Evolutionary conservation across 2,329 filamentous ascomycete genomes (phyloP).

Genomic region (Hypoxylon sp.): DNA sequence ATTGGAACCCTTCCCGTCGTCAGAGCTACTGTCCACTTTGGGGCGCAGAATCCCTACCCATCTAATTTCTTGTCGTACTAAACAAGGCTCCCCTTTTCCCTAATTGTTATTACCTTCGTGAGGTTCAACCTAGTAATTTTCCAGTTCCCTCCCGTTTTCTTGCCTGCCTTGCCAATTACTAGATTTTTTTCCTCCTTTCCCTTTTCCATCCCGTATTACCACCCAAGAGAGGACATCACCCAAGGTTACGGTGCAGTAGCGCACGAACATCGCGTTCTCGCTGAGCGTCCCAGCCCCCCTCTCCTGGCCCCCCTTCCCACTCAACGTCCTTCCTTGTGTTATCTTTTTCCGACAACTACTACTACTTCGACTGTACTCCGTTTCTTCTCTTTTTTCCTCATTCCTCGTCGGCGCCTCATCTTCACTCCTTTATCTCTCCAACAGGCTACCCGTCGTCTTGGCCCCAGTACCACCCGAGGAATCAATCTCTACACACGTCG

Average conservation of each 20-base stretch:
- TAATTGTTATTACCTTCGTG: slow-evolving; percentile 52
- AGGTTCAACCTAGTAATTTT: slow-evolving; percentile 48
- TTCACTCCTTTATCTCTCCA: slow-evolving; percentile 34
- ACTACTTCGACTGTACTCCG: slow-evolving; percentile 39
- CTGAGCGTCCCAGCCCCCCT: slow-evolving; percentile 46
- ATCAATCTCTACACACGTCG: slow-evolving; percentile 43
- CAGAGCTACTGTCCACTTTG: slow-evolving; percentile 48
- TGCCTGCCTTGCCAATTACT: slow-evolving; percentile 43
- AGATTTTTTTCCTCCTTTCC: slow-evolving; percentile 35
- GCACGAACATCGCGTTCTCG: slow-evolving; percentile 41
- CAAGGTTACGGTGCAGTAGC: slow-evolving; percentile 44
- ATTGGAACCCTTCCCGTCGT: slow-evolving; percentile 46
- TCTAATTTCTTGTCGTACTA: slow-evolving; percentile 54
- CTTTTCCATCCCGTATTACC: slow-evolving; percentile 37
- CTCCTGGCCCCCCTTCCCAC: slow-evolving; percentile 46
- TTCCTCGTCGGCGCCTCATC: slow-evolving; percentile 38
- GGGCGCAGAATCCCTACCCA: slow-evolving; percentile 48
- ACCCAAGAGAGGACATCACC: slow-evolving; percentile 42
- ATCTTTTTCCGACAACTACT: slow-evolving; percentile 44
- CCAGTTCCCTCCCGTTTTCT: slow-evolving; percentile 42
- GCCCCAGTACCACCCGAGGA: slow-evolving; percentile 42
- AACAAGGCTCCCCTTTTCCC: slow-evolving; percentile 55
- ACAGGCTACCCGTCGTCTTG: slow-evolving; percentile 38
- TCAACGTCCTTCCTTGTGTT: slow-evolving; percentile 48
- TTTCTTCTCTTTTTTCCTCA: slow-evolving; percentile 43